Evolutionary conservation across 441 rosid species (phyloP).

Genomic region (Erodium texanum): DNA sequence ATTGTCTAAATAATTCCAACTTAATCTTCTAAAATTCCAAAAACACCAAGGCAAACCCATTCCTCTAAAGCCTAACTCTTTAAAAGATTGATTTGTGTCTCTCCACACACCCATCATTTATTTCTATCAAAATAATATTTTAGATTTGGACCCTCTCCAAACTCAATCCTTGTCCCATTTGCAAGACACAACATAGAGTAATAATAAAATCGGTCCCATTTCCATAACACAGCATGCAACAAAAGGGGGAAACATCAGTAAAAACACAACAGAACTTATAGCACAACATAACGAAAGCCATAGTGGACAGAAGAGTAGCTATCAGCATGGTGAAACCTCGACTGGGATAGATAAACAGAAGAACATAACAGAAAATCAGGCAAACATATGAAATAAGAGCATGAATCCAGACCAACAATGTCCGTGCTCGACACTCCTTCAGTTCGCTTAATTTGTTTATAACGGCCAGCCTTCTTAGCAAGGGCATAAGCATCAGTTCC

Average conservation of each 20-base stretch:
- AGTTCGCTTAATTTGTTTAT: slow-evolving; percentile 96
- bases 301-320: neutral
- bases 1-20: neutral
- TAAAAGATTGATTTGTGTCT: neutral
- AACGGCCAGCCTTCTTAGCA: slow-evolving; percentile 87
- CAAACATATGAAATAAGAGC: slow-evolving; percentile 6
- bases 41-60: neutral
- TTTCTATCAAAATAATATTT: neutral
- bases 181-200: neutral
- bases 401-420: slow-evolving; percentile 66
- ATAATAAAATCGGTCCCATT: too few species aligned
- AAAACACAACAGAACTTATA: neutral
- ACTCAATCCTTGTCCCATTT: neutral
- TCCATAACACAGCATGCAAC: too few species aligned
- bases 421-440: slow-evolving; percentile 99
- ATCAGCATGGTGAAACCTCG: neutral
- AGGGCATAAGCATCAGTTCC: slow-evolving; percentile 92
- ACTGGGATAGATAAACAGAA: slow-evolving; percentile 1
- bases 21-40: neutral
- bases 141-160: neutral
- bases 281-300: neutral
- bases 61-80: neutral
- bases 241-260: neutral
- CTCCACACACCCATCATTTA: neutral
- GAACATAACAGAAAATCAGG: neutral